Evolutionary conservation across 2,329 filamentous ascomycete species (phyloP), one percentile per base, ranked within the genome.

Genomic region (Myriangium duriaei): DNA sequence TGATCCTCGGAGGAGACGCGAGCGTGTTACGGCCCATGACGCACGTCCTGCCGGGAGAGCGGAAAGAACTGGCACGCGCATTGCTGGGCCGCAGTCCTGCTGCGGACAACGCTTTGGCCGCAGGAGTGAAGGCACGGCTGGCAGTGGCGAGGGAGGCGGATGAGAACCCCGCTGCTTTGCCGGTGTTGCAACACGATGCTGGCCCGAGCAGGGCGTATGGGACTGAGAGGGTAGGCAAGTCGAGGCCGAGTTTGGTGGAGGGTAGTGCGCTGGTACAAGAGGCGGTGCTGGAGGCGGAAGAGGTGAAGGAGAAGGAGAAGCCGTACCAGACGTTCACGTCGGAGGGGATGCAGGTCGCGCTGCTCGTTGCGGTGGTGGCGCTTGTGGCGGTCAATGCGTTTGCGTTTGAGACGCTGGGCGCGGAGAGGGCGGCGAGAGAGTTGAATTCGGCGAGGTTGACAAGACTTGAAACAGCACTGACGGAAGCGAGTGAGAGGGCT

Each of bases 331-430:
- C 17, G 17, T 26, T 26, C 21, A 26, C 21, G 7, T 7, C 21
- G 21, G 18, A 29, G 30, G n/a, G 2, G 32, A 34, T n/a, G 32
- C 16, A 24, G 29, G 30, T 29, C 3, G 30, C 30, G 13, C 28
- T 29, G 12, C 13, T 16, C 3, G 16, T 21, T 12, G 30, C 36
- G 36, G n/a, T 39, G 12, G 26, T 39, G 4, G 36, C 14, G n/a
- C 30, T 39, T 17, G 36, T 32, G 12, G 36, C 29, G 2, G 19
- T 19, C 13, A 39, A 39, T 33, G 30, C 15, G 29, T 39, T 32
- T 33, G 36, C 30, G n/a, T 39, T 32, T 28, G 36, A 39, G 36
- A 32, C 32, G 36, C 15, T 39, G 29, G 26, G 28, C 13, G 36
- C 30, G 36, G 36, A 39, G 36, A 18, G 36, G 17, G 16, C 21